Base-by-base conservation (phyloP, 2,329 filamentous ascomycete genomes). In the Aspergillus sp. region DNA sequence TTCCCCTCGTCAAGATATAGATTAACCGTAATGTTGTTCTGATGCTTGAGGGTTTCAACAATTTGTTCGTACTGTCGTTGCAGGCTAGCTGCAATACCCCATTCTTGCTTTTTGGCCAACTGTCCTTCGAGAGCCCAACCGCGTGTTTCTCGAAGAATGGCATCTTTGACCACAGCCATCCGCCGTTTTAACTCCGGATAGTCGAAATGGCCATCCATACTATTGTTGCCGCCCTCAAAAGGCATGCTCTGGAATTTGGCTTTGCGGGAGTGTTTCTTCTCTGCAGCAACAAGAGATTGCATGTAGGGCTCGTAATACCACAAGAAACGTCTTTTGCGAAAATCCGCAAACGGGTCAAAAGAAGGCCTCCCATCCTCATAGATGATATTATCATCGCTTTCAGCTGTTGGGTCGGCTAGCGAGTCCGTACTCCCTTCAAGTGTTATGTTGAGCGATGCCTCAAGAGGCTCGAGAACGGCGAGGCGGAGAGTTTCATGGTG, bases 271-370 rank as follows among this genome's bases (percentile, higher is more conserved):
- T 89, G 85, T 66, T 91, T 86, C 25, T 80, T 75, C 30, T 79
- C 75, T 15, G 63, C 58, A 10, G 64, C 83, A 39, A 87, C 82
- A 55, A 96, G 88, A 1, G 89, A 84, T 3, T 84, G 80, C 21
- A 95, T 80, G 71, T 98, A 98, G 3, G 90, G 90, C 66, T 96
- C 90, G 74, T 91, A 96, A 78, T 98, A 98, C 95, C 95, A 98
- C 13, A 98, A 80, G 72, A 98, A 97, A 1, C 93, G 87, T 39
- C 90, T 88, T 77, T 98, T 98, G 82, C 90, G 91, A 5, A 97
- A 81, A 70, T 98, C 94, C 66, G 88, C 89, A 79, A 98, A 98
- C 0, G 92, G 91, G 66, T 96, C 90, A 74, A 92, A 83, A 0
- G 85, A 83, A 1, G 85, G 71, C 7, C 71, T 76, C 0, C 76